Conservation (phyloP, 2,329 filamentous ascomycete genomes). For the Diaporthe ilicicola region DNA sequence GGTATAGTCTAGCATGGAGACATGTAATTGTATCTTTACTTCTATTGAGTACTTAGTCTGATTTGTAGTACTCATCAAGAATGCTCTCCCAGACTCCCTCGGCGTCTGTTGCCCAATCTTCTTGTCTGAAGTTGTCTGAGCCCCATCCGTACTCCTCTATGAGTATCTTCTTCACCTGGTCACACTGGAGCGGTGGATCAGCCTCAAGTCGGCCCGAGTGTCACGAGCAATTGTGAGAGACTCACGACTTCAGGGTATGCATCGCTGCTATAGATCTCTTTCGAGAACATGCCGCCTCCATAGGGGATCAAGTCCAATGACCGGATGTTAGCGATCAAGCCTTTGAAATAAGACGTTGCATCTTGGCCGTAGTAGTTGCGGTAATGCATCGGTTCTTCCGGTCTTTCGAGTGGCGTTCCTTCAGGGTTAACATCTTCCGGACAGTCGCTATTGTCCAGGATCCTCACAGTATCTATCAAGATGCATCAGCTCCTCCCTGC, state of each 20-base stretch:
- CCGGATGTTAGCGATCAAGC: background rate
- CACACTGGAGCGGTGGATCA: background rate
- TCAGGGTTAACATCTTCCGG: background rate
- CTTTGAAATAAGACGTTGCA: background rate
- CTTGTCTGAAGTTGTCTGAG: background rate
- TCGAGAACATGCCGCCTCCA: background rate
- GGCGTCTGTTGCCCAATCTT: background rate
- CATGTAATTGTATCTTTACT: too few species aligned
- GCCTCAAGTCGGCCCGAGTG: background rate
- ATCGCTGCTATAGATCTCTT: background rate
- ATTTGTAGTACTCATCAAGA: too few species aligned
- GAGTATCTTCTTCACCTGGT: background rate
- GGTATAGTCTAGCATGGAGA: too few species aligned
- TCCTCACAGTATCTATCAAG: background rate
- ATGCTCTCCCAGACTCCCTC: background rate
- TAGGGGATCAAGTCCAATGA: background rate
- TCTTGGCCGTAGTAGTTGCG: background rate
- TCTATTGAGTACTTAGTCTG: too few species aligned
- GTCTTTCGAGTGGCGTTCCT: constrained; percentile 1
- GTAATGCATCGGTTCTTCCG: background rate
- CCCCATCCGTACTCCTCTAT: background rate
- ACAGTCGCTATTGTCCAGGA: constrained; percentile 1
- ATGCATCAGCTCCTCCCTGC: background rate
- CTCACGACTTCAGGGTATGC: background rate
- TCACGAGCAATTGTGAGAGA: background rate